phyloP scores from a whole-genome alignment of 2,329 filamentous ascomycete species.

The Ceratocystis variospora region DNA sequence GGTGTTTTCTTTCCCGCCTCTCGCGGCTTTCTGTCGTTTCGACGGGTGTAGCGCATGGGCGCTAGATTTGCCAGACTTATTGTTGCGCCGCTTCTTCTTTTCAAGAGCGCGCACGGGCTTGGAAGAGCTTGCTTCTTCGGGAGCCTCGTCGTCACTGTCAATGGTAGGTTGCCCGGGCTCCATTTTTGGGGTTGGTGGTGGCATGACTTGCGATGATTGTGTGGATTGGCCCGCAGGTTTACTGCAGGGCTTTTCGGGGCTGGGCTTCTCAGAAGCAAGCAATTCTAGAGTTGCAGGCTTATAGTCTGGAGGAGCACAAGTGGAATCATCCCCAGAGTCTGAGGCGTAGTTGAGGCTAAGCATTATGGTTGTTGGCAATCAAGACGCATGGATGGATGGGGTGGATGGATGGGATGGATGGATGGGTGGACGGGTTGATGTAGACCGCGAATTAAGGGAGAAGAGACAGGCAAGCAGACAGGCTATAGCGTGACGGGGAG shows the following conservation, averaged over 20 bases:
- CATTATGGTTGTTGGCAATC: conserved; percentile 1
- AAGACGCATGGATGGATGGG: too few species aligned
- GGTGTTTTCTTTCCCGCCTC: not conserved
- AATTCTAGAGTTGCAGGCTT: not conserved
- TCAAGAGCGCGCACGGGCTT: conserved; percentile 14
- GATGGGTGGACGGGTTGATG: not conserved
- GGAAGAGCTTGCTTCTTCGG: conserved; percentile 13
- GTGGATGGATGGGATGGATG: too few species aligned
- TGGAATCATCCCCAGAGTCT: conserved; percentile 8
- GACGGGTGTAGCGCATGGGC: not conserved
- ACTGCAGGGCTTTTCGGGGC: not conserved
- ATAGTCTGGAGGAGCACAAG: not conserved
- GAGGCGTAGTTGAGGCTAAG: conserved; percentile 12
- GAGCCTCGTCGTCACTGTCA: conserved; percentile 9
- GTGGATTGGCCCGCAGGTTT: not conserved
- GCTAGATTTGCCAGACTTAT: conserved; percentile 7
- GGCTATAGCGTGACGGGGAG: not conserved
- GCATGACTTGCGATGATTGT: not conserved
- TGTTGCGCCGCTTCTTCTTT: conserved; percentile 13
- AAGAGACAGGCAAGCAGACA: not conserved
- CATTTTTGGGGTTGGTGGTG: not conserved
- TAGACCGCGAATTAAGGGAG: not conserved
- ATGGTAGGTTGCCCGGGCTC: not conserved
- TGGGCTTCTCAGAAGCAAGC: not conserved
- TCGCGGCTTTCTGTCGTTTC: not conserved